Conservation (phyloP, 306 rosid genomes). For the Rosa persica region DNA sequence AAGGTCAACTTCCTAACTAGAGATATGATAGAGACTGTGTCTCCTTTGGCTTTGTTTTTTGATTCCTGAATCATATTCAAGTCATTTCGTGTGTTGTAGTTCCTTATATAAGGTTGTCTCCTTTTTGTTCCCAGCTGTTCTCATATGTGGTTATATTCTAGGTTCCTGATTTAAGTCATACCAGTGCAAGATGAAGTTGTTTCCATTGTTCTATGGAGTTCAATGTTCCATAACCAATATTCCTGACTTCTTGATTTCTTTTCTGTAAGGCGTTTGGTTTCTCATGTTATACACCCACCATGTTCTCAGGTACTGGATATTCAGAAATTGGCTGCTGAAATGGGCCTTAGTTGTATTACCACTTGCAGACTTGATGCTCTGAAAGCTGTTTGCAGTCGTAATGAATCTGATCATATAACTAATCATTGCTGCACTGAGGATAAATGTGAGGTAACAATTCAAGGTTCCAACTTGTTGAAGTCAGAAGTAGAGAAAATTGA, state of each 20-base stretch:
- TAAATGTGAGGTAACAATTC: constrained; percentile 33
- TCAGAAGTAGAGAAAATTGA: constrained; percentile 44
- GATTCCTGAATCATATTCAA: not conserved
- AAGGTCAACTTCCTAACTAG: constrained; percentile 55
- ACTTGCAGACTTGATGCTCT: constrained; percentile 80
- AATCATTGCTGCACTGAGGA: constrained; percentile 37
- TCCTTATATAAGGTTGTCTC: not conserved
- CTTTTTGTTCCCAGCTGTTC: not conserved
- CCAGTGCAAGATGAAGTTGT: not conserved
- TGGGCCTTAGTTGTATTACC: constrained; percentile 83
- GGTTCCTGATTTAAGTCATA: not conserved
- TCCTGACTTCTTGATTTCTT: not conserved
- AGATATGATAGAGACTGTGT: constrained; percentile 3
- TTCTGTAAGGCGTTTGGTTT: constrained; percentile 4
- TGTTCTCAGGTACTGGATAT: constrained; percentile 70
- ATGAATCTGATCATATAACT: constrained; percentile 35
- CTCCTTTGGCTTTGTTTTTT: constrained; percentile 13
- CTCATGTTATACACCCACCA: constrained; percentile 13
- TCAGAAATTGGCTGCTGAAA: constrained; percentile 84
- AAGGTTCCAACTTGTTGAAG: constrained; percentile 33
- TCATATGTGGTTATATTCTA: constrained; percentile 2
- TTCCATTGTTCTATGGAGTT: not conserved
- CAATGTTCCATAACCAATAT: not conserved
- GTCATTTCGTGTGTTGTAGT: not conserved
- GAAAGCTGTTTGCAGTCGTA: constrained; percentile 65